Conservation (phyloP, 1,284 basidiomycete species). For the Moesziomyces parantarcticus region DNA sequence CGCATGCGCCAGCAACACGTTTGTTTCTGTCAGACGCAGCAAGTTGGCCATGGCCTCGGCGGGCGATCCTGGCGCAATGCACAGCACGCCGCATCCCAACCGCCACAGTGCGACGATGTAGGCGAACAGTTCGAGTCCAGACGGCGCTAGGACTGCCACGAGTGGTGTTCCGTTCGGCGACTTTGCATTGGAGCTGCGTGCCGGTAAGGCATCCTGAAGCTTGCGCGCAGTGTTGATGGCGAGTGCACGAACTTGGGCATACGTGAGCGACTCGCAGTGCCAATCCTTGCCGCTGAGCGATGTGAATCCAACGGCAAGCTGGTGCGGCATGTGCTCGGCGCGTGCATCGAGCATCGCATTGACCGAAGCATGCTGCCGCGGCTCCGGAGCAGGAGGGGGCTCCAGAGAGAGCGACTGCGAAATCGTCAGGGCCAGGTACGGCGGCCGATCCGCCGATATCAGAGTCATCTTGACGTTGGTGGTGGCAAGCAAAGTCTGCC, state of each 20-base stretch:
- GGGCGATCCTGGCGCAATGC: constrained; percentile 70
- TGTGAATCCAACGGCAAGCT: constrained; percentile 68
- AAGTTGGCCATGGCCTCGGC: constrained; percentile 74
- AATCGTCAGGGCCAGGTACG: constrained; percentile 47
- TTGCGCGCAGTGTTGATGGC: constrained; percentile 10
- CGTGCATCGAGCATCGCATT: constrained; percentile 67
- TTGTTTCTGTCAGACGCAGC: constrained; percentile 71
- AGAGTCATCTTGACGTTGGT: constrained; percentile 15
- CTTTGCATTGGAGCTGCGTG: constrained; percentile 9
- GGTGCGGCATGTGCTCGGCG: constrained; percentile 58
- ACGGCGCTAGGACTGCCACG: constrained; percentile 68
- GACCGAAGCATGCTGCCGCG: constrained; percentile 65
- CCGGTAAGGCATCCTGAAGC: constrained; percentile 7
- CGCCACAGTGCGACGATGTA: constrained; percentile 68
- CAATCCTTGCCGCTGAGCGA: constrained; percentile 24
- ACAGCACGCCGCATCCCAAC: constrained; percentile 68
- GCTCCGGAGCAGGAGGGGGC: constrained; percentile 53
- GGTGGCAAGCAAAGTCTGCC: not conserved
- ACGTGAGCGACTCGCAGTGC: constrained; percentile 62
- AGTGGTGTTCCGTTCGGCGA: constrained; percentile 33
- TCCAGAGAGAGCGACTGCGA: constrained; percentile 40
- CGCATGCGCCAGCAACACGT: constrained; percentile 71
- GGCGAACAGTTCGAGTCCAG: constrained; percentile 68
- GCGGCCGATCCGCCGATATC: constrained; percentile 23
- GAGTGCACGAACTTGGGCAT: constrained; percentile 14